phyloP scores from a whole-genome alignment of 2,329 filamentous ascomycete genomes.

The Aaosphaeria arxii region DNA sequence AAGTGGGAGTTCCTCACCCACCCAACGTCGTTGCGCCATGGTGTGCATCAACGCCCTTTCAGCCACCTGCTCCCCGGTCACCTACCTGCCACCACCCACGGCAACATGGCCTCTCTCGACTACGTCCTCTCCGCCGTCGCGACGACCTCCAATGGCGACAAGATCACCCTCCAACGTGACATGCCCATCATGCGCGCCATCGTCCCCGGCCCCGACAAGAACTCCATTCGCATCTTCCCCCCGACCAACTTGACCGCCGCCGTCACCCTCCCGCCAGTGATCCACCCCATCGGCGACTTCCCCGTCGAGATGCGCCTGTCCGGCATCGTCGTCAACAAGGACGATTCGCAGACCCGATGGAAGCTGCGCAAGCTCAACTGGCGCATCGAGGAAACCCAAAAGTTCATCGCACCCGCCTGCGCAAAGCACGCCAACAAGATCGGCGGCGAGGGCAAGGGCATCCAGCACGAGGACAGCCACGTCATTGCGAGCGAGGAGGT shows the following conservation, averaged over 20 bases:
- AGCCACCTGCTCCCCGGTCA: conserved; percentile 82
- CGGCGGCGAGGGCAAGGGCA: conserved; percentile 65
- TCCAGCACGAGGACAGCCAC: conserved; percentile 71
- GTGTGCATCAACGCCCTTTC: conserved; percentile 80
- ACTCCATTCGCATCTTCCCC: conserved; percentile 91
- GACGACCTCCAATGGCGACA: conserved; percentile 59
- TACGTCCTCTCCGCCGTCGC: conserved; percentile 63
- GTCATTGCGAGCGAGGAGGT: conserved; percentile 78
- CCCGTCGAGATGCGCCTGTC: conserved; percentile 77
- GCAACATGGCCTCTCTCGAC: conserved; percentile 67
- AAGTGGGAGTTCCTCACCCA: conserved; percentile 68
- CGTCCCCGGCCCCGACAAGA: conserved; percentile 74
- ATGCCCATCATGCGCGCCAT: conserved; percentile 79
- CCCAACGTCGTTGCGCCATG: conserved; percentile 38
- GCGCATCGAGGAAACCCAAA: conserved; percentile 86
- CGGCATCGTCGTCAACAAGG: conserved; percentile 73
- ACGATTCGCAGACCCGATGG: conserved; percentile 74
- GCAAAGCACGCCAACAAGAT: conserved; percentile 67
- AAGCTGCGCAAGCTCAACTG: conserved; percentile 87
- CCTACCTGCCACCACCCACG: conserved; percentile 79
- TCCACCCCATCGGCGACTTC: conserved; percentile 83
- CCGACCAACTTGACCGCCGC: conserved; percentile 90
- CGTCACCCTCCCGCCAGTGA: conserved; percentile 76
- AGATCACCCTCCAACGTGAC: conserved; percentile 63
- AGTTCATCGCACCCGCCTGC: conserved; percentile 77